Base-by-base conservation (phyloP, 345 rosid genomes). In the Iberis pinnata region DNA sequence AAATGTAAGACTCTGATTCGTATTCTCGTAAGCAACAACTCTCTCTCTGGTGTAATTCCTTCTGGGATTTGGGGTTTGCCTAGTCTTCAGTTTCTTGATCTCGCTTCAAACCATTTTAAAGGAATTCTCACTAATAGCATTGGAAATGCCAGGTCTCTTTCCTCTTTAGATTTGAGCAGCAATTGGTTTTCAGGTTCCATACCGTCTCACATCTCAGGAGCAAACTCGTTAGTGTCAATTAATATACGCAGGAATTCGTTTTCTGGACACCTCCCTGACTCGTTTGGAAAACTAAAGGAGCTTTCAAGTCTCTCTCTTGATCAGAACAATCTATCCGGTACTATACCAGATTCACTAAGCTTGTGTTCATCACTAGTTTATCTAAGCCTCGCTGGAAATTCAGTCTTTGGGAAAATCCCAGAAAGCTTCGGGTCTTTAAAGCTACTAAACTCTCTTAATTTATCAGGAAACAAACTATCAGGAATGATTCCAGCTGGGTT, bases 31-130 rank as follows among this genome's bases (percentile, higher is more conserved):
- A 78, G 60, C 61, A 80, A 78, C 48, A 89, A 89, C 67, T 78
- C 71, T 16, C 78, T 89, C 18, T 77, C 86, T 0, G 85, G 88
- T 20, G 17, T 47, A 11, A 43, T 89, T 48, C 88, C 90, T 42
- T 62, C 72, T 18, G 80, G 84, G 22, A 72, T 89, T 11, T 89
- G 95, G 95, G 71, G 88, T 36, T 73, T 89, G 75, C 88, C 89
- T 25, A 78, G 70, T 54, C 72, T 81, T 9, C 49, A 33, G 27
- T 27, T 89, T 3, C 59, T 86, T 53, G 97, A 86, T 70, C 72
- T 89, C 7, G 64, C 67, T 7, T 71, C 46, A 55, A 89, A 89
- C 69, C 76, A 49, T 35, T 75, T 86, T 45, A 80, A 77, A 71
- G 88, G 95, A 42, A 62, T 59, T 7, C 38, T 89, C 13, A 59